phyloP scores from a whole-genome alignment of 1,139 yeast genomes.

The Pneumocystis carinii region DNA sequence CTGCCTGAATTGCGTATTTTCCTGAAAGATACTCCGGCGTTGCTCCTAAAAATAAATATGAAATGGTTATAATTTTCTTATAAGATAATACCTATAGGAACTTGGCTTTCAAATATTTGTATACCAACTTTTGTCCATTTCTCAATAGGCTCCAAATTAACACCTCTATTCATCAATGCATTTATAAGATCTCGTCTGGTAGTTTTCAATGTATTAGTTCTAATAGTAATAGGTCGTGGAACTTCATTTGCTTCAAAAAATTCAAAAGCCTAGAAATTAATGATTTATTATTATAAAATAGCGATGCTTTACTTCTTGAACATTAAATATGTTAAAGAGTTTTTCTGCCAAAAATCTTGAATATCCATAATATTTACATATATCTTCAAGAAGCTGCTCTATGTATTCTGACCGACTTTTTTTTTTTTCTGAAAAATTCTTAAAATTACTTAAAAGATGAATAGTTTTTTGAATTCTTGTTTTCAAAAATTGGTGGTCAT shows the following conservation, averaged over 20 bases:
- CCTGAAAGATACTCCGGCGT: slow-evolving; percentile 98
- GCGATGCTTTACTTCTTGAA: slow-evolving; percentile 40
- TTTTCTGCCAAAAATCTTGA: slow-evolving; percentile 88
- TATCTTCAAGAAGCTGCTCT: slow-evolving; percentile 63
- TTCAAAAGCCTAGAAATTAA: slow-evolving; percentile 49
- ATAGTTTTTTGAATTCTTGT: slow-evolving; percentile 92
- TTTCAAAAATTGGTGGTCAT: slow-evolving; percentile 26
- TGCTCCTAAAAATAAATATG: slow-evolving; percentile 29
- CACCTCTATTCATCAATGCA: slow-evolving; percentile 88
- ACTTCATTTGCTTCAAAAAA: slow-evolving; percentile 97
- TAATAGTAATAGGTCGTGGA: slow-evolving; percentile 87
- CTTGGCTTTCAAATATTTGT: slow-evolving; percentile 94
- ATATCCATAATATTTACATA: slow-evolving; percentile 92
- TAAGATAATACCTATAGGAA: slow-evolving; percentile 58
- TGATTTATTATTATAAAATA: not conserved
- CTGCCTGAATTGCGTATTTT: slow-evolving; percentile 94
- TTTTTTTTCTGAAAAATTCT: slow-evolving; percentile 70
- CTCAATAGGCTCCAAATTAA: slow-evolving; percentile 91
- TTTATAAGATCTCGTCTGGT: slow-evolving; percentile 95
- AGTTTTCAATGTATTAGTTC: slow-evolving; percentile 88
- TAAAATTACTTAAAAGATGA: slow-evolving; percentile 87
- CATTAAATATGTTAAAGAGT: slow-evolving; percentile 75
- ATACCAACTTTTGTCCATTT: slow-evolving; percentile 96
- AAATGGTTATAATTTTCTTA: not conserved
- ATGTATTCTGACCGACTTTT: slow-evolving; percentile 70